A percentile compares a stretch with the other conserved stretches of the same genome.
phyloP scores from a whole-genome alignment of 2,329 filamentous ascomycete species.

The Sporothrix sp. region DNA sequence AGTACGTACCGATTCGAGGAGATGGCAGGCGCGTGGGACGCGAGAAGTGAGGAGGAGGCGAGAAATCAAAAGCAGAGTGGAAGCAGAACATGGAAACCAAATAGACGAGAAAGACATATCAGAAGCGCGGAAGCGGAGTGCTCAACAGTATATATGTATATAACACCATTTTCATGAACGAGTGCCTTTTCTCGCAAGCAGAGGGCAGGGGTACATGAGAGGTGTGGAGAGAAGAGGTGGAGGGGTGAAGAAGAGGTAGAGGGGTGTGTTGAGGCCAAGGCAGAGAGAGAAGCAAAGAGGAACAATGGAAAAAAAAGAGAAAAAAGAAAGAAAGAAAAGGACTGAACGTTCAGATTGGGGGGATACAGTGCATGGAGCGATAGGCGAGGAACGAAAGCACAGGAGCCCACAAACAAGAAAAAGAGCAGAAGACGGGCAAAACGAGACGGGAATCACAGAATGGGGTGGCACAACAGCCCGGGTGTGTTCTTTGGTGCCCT shows the following conservation, averaged over 20 bases:
- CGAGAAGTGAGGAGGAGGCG: neutral
- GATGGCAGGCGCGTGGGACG: too few species aligned
- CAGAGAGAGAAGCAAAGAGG: neutral
- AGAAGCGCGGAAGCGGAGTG: neutral
- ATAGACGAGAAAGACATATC: neutral
- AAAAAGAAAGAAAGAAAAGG: neutral
- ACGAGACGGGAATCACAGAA: neutral
- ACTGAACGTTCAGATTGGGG: too few species aligned
- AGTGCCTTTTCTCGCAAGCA: constrained; percentile 2
- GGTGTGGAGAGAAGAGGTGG: constrained; percentile 4
- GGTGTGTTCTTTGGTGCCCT: neutral
- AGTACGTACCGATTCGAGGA: too few species aligned
- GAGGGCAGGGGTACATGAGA: constrained; percentile 6
- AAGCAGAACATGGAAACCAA: neutral
- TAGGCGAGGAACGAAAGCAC: neutral
- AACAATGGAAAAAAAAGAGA: neutral
- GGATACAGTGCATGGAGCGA: too few species aligned
- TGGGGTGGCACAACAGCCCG: constrained; percentile 1
- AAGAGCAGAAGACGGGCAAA: neutral
- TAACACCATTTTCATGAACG: neutral
- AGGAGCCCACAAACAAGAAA: neutral
- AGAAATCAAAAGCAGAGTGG: neutral
- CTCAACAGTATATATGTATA: neutral
- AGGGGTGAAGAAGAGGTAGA: neutral
- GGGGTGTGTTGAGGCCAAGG: neutral